phyloP scores from a whole-genome alignment of 805 yeast species.

The Zygosaccharomyces siamensis region DNA sequence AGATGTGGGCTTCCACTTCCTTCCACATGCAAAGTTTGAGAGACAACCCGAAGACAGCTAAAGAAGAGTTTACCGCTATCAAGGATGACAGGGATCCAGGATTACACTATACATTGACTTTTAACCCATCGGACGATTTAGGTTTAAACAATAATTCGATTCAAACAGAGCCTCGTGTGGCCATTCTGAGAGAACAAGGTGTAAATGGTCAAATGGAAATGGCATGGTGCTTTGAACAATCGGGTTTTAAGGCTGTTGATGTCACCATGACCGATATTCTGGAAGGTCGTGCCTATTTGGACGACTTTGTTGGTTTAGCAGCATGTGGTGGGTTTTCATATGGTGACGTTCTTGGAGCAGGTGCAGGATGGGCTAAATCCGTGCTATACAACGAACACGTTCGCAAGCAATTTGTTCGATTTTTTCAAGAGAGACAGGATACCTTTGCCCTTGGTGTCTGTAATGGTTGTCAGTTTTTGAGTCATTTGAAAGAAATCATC shows the following conservation, averaged over 20 bases:
- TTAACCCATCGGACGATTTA: slow-evolving; percentile 50
- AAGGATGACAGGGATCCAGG: slow-evolving; percentile 87
- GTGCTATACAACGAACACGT: slow-evolving; percentile 78
- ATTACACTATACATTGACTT: slow-evolving; percentile 73
- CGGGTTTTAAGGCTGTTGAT: slow-evolving; percentile 91
- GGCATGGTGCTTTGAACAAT: slow-evolving; percentile 95
- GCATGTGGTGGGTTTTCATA: slow-evolving; percentile 99
- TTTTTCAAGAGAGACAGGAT: slow-evolving; percentile 81
- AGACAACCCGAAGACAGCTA: slow-evolving; percentile 89
- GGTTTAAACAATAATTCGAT: slow-evolving; percentile 30
- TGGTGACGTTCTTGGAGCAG: slow-evolving; percentile 98
- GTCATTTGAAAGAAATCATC: slow-evolving; percentile 71
- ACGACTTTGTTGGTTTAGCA: slow-evolving; percentile 85
- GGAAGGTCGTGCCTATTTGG: slow-evolving; percentile 63
- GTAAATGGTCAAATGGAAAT: slow-evolving; percentile 97
- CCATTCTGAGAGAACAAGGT: slow-evolving; percentile 96
- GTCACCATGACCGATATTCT: slow-evolving; percentile 95
- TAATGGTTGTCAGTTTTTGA: slow-evolving; percentile 95
- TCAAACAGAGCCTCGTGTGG: slow-evolving; percentile 69
- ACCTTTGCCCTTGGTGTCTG: slow-evolving; percentile 98
- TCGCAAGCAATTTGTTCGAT: slow-evolving; percentile 66
- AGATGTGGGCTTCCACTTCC: slow-evolving; percentile 82
- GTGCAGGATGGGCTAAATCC: slow-evolving; percentile 98
- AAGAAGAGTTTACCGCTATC: slow-evolving; percentile 74
- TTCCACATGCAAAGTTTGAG: slow-evolving; percentile 85